Conservation (phyloP, 208 protist species). For the Wallacemonas collosoma region DNA sequence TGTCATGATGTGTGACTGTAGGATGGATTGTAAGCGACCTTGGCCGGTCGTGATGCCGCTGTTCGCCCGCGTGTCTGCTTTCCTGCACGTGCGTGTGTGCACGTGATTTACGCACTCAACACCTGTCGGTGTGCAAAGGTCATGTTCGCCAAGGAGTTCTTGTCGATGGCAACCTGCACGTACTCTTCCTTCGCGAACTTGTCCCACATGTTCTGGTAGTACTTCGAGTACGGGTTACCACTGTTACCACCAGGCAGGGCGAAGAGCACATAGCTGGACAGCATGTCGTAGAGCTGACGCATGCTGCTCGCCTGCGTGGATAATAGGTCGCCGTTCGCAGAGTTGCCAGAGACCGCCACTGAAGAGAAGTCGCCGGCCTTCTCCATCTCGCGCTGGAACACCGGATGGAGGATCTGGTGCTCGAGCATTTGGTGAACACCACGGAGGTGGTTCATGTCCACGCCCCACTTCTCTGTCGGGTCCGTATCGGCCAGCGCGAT, state of each 20-base stretch:
- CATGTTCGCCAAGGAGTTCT: neutral
- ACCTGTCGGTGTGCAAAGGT: neutral
- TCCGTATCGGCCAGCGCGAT: constrained; percentile 25
- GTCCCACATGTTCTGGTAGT: constrained; percentile 57
- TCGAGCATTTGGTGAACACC: constrained; percentile 50
- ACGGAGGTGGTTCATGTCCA: constrained; percentile 51
- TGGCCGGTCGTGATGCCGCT: too few species aligned
- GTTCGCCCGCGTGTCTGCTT: too few species aligned
- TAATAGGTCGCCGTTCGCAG: constrained; percentile 30
- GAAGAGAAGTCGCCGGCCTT: constrained; percentile 56
- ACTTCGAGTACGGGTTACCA: constrained; percentile 64
- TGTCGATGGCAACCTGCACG: constrained; percentile 28
- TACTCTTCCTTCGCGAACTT: constrained; percentile 43
- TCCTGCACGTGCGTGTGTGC: too few species aligned
- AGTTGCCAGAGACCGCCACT: constrained; percentile 47
- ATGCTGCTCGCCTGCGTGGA: constrained; percentile 58
- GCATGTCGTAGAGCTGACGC: constrained; percentile 55
- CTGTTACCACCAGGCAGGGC: constrained; percentile 56
- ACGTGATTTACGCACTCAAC: constrained; percentile 1
- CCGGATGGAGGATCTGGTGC: constrained; percentile 31
- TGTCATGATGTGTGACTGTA: too few species aligned
- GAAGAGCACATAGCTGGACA: constrained; percentile 30
- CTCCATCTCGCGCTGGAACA: constrained; percentile 52
- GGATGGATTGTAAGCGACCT: too few species aligned
- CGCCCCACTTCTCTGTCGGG: constrained; percentile 43